These are phyloP conservation scores for Boletellus sp. DNA, from an alignment of 1,284 basidiomycete genomes.

Conservation along the genomic window DNA sequence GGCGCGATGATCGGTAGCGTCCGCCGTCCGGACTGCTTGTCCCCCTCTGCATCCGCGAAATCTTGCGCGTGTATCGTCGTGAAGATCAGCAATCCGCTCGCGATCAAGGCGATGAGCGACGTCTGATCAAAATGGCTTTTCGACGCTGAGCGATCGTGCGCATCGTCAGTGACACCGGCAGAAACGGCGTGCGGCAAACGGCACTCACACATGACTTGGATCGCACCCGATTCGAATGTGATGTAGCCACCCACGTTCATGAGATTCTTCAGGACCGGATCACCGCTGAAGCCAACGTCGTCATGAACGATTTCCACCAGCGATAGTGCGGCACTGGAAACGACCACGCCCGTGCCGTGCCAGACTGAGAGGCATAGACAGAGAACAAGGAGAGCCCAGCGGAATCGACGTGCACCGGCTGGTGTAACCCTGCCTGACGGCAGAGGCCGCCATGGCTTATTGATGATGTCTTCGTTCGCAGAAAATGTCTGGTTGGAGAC, in stretches of 20 bases:
- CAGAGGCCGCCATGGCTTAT: slow-evolving; percentile 38
- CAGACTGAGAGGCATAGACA: slow-evolving; percentile 26
- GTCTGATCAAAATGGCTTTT: slow-evolving; percentile 12
- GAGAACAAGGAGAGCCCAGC: slow-evolving; percentile 28
- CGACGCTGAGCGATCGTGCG: slow-evolving; percentile 1
- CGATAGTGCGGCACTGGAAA: slow-evolving; percentile 17
- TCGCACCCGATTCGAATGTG: slow-evolving; percentile 34
- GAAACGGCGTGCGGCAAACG: neutral
- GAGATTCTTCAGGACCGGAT: slow-evolving; percentile 30
- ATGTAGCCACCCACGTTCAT: slow-evolving; percentile 30
- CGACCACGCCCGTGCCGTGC: slow-evolving; percentile 22
- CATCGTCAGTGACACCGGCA: neutral
- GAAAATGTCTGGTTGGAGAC: slow-evolving; percentile 40
- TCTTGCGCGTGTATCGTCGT: slow-evolving; percentile 42
- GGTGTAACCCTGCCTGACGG: slow-evolving; percentile 31
- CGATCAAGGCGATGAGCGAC: slow-evolving; percentile 21
- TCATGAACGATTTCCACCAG: slow-evolving; percentile 28
- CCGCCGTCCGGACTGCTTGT: slow-evolving; percentile 34
- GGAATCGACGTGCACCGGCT: slow-evolving; percentile 20
- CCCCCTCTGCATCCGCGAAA: slow-evolving; percentile 41
- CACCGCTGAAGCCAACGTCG: slow-evolving; percentile 18
- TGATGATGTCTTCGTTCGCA: slow-evolving; percentile 32
- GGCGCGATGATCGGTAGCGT: slow-evolving; percentile 40
- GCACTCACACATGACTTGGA: slow-evolving; percentile 30
- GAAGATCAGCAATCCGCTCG: slow-evolving; percentile 33